Percentiles rank a stretch among this genome's conserved stretches.
Conservation (phyloP, 495 filamentous ascomycete species). For the Elaphomyces granulatus region DNA sequence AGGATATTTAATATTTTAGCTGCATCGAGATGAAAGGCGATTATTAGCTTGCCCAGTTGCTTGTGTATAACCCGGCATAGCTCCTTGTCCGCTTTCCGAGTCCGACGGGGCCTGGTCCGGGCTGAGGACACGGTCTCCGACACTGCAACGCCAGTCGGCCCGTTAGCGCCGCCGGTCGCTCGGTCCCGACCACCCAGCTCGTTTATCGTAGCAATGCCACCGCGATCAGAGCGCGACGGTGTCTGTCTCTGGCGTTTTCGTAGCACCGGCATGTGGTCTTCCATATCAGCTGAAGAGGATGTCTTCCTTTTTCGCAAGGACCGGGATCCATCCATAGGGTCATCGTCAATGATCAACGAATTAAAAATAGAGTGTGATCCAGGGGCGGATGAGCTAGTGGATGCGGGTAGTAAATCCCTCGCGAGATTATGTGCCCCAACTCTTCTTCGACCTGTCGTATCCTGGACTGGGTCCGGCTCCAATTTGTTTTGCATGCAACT, state of each 20-base stretch:
- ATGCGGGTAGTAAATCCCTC: constrained; percentile 62
- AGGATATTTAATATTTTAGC: constrained; percentile 45
- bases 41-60: constrained; percentile 33
- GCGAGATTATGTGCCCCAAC: constrained; percentile 41
- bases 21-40: constrained; percentile 46
- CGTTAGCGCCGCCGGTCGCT: constrained; percentile 12
- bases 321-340: constrained; percentile 73
- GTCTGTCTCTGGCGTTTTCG: constrained; percentile 32
- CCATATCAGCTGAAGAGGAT: constrained; percentile 35
- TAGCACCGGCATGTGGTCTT: constrained; percentile 34
- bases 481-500: constrained; percentile 56
- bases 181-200: constrained; percentile 12
- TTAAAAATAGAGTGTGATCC: constrained; percentile 80
- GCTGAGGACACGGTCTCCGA: constrained; percentile 12
- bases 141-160: constrained; percentile 6
- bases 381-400: constrained; percentile 52
- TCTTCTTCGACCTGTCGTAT: constrained; percentile 26
- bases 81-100: constrained; percentile 22
- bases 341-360: constrained; percentile 57
- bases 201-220: not conserved
- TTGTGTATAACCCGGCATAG: constrained; percentile 22
- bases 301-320: constrained; percentile 77
- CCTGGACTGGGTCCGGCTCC: constrained; percentile 31
- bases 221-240: constrained; percentile 14
- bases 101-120: constrained; percentile 25